phyloP scores from a whole-genome alignment of 2,329 filamentous ascomycete genomes.

The Rhynchosporium secalis region DNA sequence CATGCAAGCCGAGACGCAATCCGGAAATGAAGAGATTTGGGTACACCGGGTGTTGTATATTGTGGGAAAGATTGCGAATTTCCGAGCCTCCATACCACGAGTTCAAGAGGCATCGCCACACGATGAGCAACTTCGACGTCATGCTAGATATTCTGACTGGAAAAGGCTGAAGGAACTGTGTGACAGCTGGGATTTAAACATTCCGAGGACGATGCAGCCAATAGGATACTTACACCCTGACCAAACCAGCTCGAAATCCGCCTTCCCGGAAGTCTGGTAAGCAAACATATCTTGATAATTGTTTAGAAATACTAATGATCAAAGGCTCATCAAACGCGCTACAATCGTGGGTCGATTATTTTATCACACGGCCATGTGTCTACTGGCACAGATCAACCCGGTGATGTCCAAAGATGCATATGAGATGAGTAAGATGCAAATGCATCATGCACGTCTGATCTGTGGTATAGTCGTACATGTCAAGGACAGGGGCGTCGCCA shows the following conservation, averaged over 20 bases:
- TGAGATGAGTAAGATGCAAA: slow-evolving; percentile 69
- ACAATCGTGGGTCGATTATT: slow-evolving; percentile 82
- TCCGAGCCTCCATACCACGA: slow-evolving; percentile 68
- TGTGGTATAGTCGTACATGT: slow-evolving; percentile 88
- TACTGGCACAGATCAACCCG: slow-evolving; percentile 80
- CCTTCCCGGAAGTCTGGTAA: slow-evolving; percentile 85
- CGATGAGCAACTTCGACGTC: slow-evolving; percentile 63
- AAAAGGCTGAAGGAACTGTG: slow-evolving; percentile 75
- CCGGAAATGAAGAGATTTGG: slow-evolving; percentile 78
- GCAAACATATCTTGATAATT: slow-evolving; percentile 36
- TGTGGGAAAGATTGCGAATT: slow-evolving; percentile 83
- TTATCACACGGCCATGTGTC: slow-evolving; percentile 82
- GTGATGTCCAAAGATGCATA: slow-evolving; percentile 54
- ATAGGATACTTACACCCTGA: slow-evolving; percentile 73
- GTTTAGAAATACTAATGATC: slow-evolving; percentile 32
- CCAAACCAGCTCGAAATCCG: slow-evolving; percentile 66
- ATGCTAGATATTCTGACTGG: slow-evolving; percentile 74
- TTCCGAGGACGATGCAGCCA: slow-evolving; percentile 84
- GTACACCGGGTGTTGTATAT: slow-evolving; percentile 87
- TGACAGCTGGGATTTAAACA: slow-evolving; percentile 76
- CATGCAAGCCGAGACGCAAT: slow-evolving; percentile 57
- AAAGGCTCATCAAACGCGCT: slow-evolving; percentile 76
- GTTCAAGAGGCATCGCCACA: slow-evolving; percentile 60
- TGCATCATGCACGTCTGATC: slow-evolving; percentile 77
- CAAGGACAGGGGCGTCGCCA: slow-evolving; percentile 76